A percentile compares a stretch with the other conserved stretches of the same genome.
These are phyloP conservation scores for Lachancea lanzarotensis DNA, from an alignment of 805 yeast genomes.

Conservation along the genomic window DNA sequence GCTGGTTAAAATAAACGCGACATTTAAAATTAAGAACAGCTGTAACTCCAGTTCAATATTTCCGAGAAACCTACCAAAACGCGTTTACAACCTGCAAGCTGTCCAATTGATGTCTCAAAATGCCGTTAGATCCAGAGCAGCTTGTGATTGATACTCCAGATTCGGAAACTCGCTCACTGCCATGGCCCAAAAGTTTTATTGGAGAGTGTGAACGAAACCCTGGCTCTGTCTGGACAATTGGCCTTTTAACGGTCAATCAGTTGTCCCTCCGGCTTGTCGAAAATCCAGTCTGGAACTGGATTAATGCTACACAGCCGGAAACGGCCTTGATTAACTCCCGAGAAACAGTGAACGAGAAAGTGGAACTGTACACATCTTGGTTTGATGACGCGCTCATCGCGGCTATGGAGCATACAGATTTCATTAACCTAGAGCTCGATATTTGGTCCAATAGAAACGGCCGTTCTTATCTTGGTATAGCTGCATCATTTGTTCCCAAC, in stretches of 20 bases:
- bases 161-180: not conserved
- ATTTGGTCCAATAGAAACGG: constrained; percentile 5
- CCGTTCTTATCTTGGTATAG: constrained; percentile 1
- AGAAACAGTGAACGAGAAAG: not conserved
- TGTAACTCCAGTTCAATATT: too few relatives aligned
- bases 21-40: too few relatives aligned
- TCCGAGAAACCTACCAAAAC: constrained; percentile 4
- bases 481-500: constrained; percentile 5
- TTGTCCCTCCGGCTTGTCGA: not conserved
- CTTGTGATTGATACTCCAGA: not conserved
- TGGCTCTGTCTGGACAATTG: not conserved
- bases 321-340: not conserved
- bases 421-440: constrained; percentile 1
- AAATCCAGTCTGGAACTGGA: not conserved
- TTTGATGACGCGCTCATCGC: not conserved
- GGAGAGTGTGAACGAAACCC: constrained; percentile 1
- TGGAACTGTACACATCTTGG: not conserved
- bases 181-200: not conserved
- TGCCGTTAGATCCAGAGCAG: not conserved
- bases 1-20: too few relatives aligned
- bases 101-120: not conserved
- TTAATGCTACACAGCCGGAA: not conserved
- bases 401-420: constrained; percentile 1
- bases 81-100: not conserved
- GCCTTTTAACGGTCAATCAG: not conserved